Evolutionary conservation across 164 flowering plant genomes (phyloP), one percentile per base, ranked within the genome.

Genomic region (Stephania yunnanensis): DNA sequence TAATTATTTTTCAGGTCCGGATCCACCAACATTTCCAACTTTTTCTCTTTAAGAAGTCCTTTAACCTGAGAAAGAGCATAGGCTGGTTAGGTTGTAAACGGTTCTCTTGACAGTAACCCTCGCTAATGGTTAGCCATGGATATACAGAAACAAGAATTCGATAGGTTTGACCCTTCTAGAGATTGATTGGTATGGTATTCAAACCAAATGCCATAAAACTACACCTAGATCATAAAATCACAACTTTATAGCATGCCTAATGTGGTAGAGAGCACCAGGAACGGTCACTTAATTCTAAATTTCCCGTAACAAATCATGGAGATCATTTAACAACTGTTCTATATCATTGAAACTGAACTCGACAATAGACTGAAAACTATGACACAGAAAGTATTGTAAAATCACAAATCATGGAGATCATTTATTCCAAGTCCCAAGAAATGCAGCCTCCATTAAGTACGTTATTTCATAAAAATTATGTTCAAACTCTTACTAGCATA

Each of bases 41-140:
- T 92, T 81, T 88, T 94, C 85, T 94, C 97, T 79, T 91, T 92
- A 73, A 94, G 82, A 76, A 94, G 94, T 61, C 94, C 94, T 85
- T 94, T 94, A 29, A 92, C 98, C 98, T 93, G 92, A 69, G 29
- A 80, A 63, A 67, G 69, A 70, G 48, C 31, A 74, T 2, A 25
- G 9, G 44, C 29, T 10, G 31, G 61, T 67, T 17, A 17, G 46
- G 25, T 70, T 25, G 29, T 48, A n/a, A 70, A 69, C 8, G 11
- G 11, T 69, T 8, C 53, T 48, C 13, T 12, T 12, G 53, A 48
- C 53, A 3, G 13, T 48, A 48, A 48, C 13, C 1, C 11, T 48
- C 53, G 10, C 13, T 1, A 9, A 48, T 48, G 13, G 9, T 8
- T 7, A 48, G 9, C 53, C 6, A 48, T 12, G 11, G 63, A 55